Evolutionary conservation across 345 rosid species (phyloP).

Genomic region (Cardiospermum halicacabum): DNA sequence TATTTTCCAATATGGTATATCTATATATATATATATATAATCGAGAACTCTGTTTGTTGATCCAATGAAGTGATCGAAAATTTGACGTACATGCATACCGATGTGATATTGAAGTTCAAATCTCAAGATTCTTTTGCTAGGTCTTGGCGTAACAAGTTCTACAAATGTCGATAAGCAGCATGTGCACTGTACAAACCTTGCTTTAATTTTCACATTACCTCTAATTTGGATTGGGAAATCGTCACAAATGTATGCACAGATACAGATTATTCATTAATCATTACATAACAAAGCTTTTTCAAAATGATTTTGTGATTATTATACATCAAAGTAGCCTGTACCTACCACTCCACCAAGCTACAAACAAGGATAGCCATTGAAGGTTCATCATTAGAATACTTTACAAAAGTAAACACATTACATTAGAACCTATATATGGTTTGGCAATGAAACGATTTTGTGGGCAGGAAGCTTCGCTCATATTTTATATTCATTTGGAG

Average conservation of each 20-base stretch:
- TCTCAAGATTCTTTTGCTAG: not conserved
- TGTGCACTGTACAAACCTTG: not conserved
- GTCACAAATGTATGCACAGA: not conserved
- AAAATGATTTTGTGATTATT: not conserved
- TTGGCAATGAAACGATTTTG: not conserved
- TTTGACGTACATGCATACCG: not conserved
- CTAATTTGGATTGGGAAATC: not conserved
- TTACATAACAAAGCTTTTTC: not conserved
- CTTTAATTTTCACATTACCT: not conserved
- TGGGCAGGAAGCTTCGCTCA: not conserved
- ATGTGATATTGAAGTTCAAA: no score
- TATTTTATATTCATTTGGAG: not conserved
- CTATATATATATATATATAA: no score
- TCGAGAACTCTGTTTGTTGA: not conserved
- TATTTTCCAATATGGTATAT: no score
- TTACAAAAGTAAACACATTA: no score
- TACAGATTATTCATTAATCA: not conserved
- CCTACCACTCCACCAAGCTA: constrained; percentile 9
- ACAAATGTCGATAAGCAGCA: constrained; percentile 9
- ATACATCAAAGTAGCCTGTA: not conserved
- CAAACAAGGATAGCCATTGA: constrained; percentile 13
- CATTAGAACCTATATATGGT: no score
- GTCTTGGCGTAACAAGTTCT: not conserved
- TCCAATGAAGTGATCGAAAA: not conserved
- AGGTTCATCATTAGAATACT: not conserved